Evolutionary conservation across 768 basidiomycete genomes (phyloP).

Genomic region (Termitomyces sp.): DNA sequence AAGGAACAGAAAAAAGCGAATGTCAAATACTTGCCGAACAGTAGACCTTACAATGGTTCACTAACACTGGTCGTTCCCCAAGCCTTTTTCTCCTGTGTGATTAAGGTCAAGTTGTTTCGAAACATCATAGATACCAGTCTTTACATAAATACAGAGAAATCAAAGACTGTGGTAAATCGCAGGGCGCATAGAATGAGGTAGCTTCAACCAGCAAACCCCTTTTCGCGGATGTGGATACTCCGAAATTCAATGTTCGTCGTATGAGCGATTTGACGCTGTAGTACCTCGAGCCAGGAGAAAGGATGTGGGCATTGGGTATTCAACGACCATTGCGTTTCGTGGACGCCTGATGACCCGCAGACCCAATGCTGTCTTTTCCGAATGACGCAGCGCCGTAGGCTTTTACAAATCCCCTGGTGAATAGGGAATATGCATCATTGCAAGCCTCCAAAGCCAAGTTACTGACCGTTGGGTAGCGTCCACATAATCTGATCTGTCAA

Average conservation of each 20-base stretch:
- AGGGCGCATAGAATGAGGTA: not conserved
- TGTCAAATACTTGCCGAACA: too few species aligned
- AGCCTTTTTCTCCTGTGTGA: not conserved
- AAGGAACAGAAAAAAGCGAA: too few species aligned
- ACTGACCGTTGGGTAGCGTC: slow-evolving; percentile 70
- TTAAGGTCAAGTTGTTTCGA: not conserved
- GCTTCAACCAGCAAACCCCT: not conserved
- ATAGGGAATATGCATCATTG: not conserved
- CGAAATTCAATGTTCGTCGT: too few species aligned
- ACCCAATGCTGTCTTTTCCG: slow-evolving; percentile 18
- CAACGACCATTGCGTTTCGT: not conserved
- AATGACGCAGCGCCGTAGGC: slow-evolving; percentile 43
- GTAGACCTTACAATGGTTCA: too few species aligned
- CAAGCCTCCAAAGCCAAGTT: not conserved
- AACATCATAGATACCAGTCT: too few species aligned
- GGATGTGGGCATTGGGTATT: not conserved
- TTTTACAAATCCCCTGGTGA: slow-evolving; percentile 46
- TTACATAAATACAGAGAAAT: too few species aligned
- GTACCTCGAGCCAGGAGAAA: too few species aligned
- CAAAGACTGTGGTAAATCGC: too few species aligned
- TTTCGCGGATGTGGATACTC: not conserved
- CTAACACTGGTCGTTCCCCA: too few species aligned
- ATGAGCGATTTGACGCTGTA: too few species aligned
- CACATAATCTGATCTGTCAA: slow-evolving; percentile 60
- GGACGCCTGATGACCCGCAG: not conserved